Conservation (phyloP, 2,329 filamentous ascomycete genomes). For the Paraphoma chrysanthemicola region DNA sequence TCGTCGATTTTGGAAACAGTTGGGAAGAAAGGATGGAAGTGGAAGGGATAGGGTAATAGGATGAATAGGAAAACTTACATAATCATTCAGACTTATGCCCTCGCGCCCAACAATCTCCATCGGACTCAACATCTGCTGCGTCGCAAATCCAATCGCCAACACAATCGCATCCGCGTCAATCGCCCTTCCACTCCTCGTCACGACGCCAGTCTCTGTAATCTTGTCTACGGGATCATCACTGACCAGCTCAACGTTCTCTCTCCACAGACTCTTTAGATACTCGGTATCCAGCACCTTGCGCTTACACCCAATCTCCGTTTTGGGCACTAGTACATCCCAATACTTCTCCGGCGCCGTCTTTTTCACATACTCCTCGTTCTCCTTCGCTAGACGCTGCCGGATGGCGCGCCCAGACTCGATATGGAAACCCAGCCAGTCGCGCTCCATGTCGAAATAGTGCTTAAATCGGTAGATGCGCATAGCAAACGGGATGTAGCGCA, state of each 20-base stretch:
- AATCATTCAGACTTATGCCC: conserved; percentile 49
- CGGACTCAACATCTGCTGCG: conserved; percentile 55
- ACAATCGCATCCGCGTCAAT: conserved; percentile 56
- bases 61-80: conserved; percentile 29
- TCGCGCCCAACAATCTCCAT: conserved; percentile 56
- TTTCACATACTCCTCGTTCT: conserved; percentile 53
- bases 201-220: conserved; percentile 49
- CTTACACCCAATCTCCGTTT: conserved; percentile 57
- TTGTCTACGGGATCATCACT: conserved; percentile 49
- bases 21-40: neutral
- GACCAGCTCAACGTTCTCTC: conserved; percentile 53
- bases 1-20: neutral
- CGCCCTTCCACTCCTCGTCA: conserved; percentile 47
- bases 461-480: conserved; percentile 54
- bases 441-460: conserved; percentile 54
- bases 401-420: conserved; percentile 47
- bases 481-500: conserved; percentile 55
- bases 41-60: no score
- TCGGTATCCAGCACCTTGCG: conserved; percentile 57
- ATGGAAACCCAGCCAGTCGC: conserved; percentile 52
- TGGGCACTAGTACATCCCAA: conserved; percentile 53
- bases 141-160: conserved; percentile 59
- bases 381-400: conserved; percentile 45
- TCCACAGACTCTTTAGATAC: conserved; percentile 54
- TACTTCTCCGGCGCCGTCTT: conserved; percentile 53